Base-by-base conservation (phyloP, 306 rosid species). In the Cucurbita argyrosperma region DNA sequence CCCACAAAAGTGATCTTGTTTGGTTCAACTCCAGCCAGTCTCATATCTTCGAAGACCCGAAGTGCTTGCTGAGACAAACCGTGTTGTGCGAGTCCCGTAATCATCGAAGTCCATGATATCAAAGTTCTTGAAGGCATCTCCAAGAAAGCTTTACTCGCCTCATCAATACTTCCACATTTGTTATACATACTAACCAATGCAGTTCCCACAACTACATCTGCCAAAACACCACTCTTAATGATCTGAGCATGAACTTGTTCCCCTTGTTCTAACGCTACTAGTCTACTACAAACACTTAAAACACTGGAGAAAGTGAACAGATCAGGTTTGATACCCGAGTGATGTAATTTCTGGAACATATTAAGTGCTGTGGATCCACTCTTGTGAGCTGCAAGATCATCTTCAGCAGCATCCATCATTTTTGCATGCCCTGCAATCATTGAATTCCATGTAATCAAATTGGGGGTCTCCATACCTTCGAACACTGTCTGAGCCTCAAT, bases 21-120 rank as follows among this genome's bases (percentile, higher is more conserved):
- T 38, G 97, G 98, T 58, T 74, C 84, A 55, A 90, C 86, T 64
- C 96, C 92, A 6, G 84, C 85, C 18, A 90, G 57, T 76, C 80
- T 85, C 97, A 94, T 94, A 76, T 90, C 98, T 59, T 89, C 90
- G 26, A 94, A 89, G 77, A 89, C 90, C 77, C 85, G 81, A 77
- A 94, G 76, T 7, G 96, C 92, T 83, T 89, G 96, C 73, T 83
- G 87, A 77, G 88, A 83, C 88, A 74, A 74, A 56, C 98, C 92
- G 47, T 89, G 92, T 74, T 80, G 96, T 18, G 98, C 85, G 84
- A 84, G 83, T 77, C 96, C 89, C 11, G 92, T 74, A 56, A 90
- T 90, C 92, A 94, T 86, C 19, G 96, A 84, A 74, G 98, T 94
- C 98, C 98, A 94, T 9, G 86, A 85, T 79, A 94, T 85, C 88